Evolutionary conservation across 2,329 filamentous ascomycete species (phyloP).

Genomic region (Daldinia sp.): DNA sequence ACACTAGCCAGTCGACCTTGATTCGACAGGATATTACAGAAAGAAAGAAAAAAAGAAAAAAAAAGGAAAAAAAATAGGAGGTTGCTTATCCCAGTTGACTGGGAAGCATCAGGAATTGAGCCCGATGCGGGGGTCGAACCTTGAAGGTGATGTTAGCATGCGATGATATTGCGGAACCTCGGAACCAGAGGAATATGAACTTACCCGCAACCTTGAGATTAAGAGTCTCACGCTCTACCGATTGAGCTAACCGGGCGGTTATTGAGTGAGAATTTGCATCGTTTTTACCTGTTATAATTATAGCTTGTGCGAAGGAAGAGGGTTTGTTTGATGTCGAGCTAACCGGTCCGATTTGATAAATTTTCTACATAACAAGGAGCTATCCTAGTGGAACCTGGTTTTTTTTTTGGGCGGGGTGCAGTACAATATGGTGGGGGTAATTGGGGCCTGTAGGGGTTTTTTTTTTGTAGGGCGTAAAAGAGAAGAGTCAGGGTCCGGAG

Average conservation of each 20-base stretch:
- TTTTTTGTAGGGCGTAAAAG: too few relatives aligned
- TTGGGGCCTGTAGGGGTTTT: too few relatives aligned
- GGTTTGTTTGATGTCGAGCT: not conserved
- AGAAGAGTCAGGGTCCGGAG: too few relatives aligned
- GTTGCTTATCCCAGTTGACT: conserved; percentile 25
- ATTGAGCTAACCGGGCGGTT: conserved; percentile 68
- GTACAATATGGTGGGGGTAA: too few relatives aligned
- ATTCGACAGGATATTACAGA: too few relatives aligned
- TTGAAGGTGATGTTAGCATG: not conserved
- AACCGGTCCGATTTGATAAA: not conserved
- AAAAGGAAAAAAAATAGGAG: not conserved
- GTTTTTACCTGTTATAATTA: not conserved
- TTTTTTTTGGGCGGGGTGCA: too few relatives aligned
- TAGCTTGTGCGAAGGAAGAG: not conserved
- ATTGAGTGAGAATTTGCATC: not conserved
- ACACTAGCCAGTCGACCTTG: too few relatives aligned
- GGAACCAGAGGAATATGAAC: not conserved
- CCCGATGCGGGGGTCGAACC: conserved; percentile 57
- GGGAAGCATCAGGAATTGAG: conserved; percentile 51
- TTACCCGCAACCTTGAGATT: conserved; percentile 52
- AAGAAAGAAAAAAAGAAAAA: not conserved
- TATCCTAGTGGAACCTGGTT: not conserved
- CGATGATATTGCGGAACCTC: too few relatives aligned
- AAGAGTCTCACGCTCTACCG: conserved; percentile 78
- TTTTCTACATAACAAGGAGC: too few relatives aligned